Base-by-base conservation (phyloP, 192 early-diverging fungal species). In the Coemansia sp. region DNA sequence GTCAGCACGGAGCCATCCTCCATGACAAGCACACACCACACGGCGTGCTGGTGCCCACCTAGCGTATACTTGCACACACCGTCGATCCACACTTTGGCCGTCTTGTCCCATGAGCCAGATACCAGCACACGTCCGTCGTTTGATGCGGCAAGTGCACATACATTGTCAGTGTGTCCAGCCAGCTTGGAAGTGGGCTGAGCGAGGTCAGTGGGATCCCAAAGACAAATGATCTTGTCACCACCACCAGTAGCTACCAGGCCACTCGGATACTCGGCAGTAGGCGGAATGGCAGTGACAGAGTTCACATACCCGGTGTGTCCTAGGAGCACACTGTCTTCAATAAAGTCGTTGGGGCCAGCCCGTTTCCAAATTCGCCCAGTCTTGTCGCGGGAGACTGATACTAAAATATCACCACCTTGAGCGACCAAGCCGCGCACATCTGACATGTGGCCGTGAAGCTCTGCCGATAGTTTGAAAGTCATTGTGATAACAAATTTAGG, bases 81-180 rank as follows among this genome's bases (percentile, higher is more conserved):
- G 67, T 96, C 85, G 60, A 86, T 85, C 98, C 98, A 99, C 15
- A 98, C 87, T 66, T 89, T 92, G 6, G 92, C 95, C 9, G 95
- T 94, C 24, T 89, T 91, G 87, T 99, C 98, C 98, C 97, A 98
- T 8, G 95, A 97, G n/a, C 96, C 98, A 24, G 95, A 96, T 20
- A 98, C 89, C 22, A 99, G 78, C 22, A 88, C 79, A 18, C 88
- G 90, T 27, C 87, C 83, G 29, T 86, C 84, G 1, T 80, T 70
- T 3, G 90, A 86, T 2, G 88, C 85, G 9, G 82, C 88, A 24
- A 99, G 80, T 0, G 91, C 86, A 72, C 95, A 96, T 8, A 99
- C 91, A 68, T 93, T 97, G 31, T 93, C 94, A 0, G 86, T 84
- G 73, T 99, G 98, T 2, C 96, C 96, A 3, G 86, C 70, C 41